Percentiles rank a stretch among this genome's conserved stretches.
phyloP scores from a whole-genome alignment of 192 early-diverging fungal genomes.

The Coemansia sp. region DNA sequence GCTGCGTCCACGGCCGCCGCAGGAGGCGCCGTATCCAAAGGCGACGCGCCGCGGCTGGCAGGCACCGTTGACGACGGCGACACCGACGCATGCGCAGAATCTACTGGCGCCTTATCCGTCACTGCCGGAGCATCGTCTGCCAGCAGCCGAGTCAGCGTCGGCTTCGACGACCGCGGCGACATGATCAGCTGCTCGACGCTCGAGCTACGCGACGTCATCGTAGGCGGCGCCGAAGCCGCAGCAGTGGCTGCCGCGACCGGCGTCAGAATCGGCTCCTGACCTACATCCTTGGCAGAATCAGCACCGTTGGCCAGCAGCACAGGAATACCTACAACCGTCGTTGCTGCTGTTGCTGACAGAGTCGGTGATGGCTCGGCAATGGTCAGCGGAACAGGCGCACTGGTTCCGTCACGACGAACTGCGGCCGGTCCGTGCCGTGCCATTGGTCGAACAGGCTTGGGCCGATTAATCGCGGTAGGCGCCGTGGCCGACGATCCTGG shows the following conservation, averaged over 20 bases:
- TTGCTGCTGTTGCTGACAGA: neutral
- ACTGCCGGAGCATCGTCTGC: slow-evolving; percentile 12
- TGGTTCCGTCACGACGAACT: slow-evolving; percentile 18
- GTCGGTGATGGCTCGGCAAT: neutral
- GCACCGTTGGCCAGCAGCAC: neutral
- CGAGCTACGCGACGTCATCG: slow-evolving; percentile 14
- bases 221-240: slow-evolving; percentile 14
- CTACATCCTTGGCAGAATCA: neutral
- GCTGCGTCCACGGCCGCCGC: neutral
- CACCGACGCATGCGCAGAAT: slow-evolving; percentile 36
- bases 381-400: slow-evolving; percentile 14
- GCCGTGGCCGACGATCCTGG: neutral
- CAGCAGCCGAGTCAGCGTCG: slow-evolving; percentile 24
- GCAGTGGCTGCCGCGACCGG: slow-evolving; percentile 7
- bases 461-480: slow-evolving; percentile 12
- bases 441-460: slow-evolving; percentile 43
- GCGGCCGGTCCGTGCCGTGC: slow-evolving; percentile 18
- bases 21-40: neutral
- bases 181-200: slow-evolving; percentile 37
- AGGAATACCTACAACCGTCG: slow-evolving; percentile 1
- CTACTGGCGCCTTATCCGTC: slow-evolving; percentile 15
- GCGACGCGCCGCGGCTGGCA: slow-evolving; percentile 28
- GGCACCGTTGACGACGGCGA: slow-evolving; percentile 22
- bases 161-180: slow-evolving; percentile 27
- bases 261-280: neutral